A percentile compares a stretch with the other conserved stretches of the same genome.
Conservation (phyloP, 345 rosid genomes). For the Lumnitzera littorea region DNA sequence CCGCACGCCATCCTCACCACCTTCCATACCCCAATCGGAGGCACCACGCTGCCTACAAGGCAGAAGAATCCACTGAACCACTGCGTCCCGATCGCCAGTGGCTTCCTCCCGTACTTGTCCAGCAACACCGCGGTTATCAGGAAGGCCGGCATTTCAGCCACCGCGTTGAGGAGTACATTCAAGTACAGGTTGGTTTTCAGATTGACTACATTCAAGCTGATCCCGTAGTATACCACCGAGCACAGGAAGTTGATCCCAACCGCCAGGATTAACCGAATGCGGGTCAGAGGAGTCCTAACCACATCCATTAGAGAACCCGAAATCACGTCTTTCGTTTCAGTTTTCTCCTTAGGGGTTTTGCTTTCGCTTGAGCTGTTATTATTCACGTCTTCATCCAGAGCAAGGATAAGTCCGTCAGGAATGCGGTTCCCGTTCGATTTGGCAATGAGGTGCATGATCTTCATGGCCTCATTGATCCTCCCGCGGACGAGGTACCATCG, state of each 20-base stretch:
- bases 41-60: constrained; percentile 35
- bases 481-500: constrained; percentile 92
- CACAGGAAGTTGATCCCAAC: constrained; percentile 59
- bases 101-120: constrained; percentile 71
- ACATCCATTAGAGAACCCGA: constrained; percentile 67
- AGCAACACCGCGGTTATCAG: constrained; percentile 63
- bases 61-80: constrained; percentile 84
- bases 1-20: constrained; percentile 58
- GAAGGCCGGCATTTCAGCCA: constrained; percentile 84
- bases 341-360: constrained; percentile 6
- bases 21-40: constrained; percentile 51
- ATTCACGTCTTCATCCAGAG: constrained; percentile 55
- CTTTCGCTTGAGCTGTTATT: constrained; percentile 6
- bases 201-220: constrained; percentile 81
- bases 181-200: constrained; percentile 80
- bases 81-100: constrained; percentile 63
- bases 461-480: constrained; percentile 56
- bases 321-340: constrained; percentile 21
- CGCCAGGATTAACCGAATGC: constrained; percentile 46
- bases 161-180: constrained; percentile 62
- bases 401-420: constrained; percentile 53
- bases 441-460: constrained; percentile 62
- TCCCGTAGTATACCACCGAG: constrained; percentile 83
- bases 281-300: constrained; percentile 47
- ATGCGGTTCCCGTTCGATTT: constrained; percentile 43